Conservation (phyloP, 768 basidiomycete species). For the Lanmaoa rubissima region DNA sequence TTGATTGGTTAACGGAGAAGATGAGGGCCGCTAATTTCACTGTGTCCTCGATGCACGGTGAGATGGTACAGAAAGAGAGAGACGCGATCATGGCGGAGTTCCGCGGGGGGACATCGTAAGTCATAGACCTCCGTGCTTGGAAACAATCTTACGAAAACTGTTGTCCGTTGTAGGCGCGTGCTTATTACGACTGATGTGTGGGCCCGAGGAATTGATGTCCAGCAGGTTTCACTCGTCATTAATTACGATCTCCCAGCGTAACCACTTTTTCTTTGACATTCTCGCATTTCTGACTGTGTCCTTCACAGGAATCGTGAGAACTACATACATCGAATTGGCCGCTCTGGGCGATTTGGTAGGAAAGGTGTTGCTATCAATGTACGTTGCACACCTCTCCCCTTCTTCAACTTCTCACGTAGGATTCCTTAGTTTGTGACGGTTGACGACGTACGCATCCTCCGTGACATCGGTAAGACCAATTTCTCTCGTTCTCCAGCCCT, state of each 20-base stretch:
- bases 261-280: slow-evolving; percentile 25
- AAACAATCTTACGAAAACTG: slow-evolving; percentile 1
- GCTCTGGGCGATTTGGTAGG: slow-evolving; percentile 96
- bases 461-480: slow-evolving; percentile 80
- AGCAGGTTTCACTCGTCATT: slow-evolving; percentile 96
- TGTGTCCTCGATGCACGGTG: slow-evolving; percentile 93
- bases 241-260: slow-evolving; percentile 96
- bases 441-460: slow-evolving; percentile 93
- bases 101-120: slow-evolving; percentile 87
- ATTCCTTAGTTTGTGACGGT: slow-evolving; percentile 79
- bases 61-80: slow-evolving; percentile 94
- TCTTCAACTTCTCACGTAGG: slow-evolving; percentile 15
- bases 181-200: slow-evolving; percentile 96
- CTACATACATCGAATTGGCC: slow-evolving; percentile 99
- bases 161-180: slow-evolving; percentile 61
- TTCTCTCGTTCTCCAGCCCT: slow-evolving; percentile 1
- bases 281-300: slow-evolving; percentile 11
- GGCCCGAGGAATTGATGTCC: slow-evolving; percentile 98
- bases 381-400: slow-evolving; percentile 28
- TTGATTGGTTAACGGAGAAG: slow-evolving; percentile 98
- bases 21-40: slow-evolving; percentile 99
- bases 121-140: slow-evolving; percentile 12
- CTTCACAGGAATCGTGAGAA: slow-evolving; percentile 86
- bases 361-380: slow-evolving; percentile 99
- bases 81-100: slow-evolving; percentile 98